Percentiles rank a stretch among this genome's conserved stretches.
These are phyloP conservation scores for Castanopsis chinensis DNA, from an alignment of 306 rosid genomes.

Conservation along the genomic window DNA sequence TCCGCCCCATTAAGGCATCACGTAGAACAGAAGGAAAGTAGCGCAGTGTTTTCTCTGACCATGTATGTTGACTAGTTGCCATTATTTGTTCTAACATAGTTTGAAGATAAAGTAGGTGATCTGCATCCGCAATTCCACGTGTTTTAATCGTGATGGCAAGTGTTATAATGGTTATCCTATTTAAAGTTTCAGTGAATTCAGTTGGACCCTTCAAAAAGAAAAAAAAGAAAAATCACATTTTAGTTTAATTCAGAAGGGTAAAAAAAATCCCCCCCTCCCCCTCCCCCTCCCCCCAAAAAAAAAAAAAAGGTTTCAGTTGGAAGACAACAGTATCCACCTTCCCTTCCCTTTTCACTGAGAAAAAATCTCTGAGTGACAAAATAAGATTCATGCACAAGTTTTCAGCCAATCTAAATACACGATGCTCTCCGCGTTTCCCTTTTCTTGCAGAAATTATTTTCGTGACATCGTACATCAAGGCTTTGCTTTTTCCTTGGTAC, in stretches of 20 bases:
- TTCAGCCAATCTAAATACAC: constrained; percentile 94
- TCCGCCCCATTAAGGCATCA: constrained; percentile 67
- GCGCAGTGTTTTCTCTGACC: constrained; percentile 90
- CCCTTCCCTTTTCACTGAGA: constrained; percentile 91
- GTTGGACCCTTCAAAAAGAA: constrained; percentile 79
- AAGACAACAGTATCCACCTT: constrained; percentile 59
- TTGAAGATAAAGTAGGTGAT: constrained; percentile 81
- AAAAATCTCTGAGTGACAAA: constrained; percentile 89
- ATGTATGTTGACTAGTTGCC: constrained; percentile 78
- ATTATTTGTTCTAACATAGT: constrained; percentile 88
- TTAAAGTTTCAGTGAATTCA: constrained; percentile 90
- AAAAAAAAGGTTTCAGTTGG: constrained; percentile 21
- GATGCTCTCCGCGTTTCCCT: constrained; percentile 91
- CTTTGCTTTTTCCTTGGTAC: constrained; percentile 92
- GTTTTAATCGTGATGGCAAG: constrained; percentile 94
- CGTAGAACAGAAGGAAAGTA: constrained; percentile 85
- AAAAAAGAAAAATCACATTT: constrained; percentile 8
- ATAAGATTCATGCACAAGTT: constrained; percentile 94
- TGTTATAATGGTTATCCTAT: constrained; percentile 75
- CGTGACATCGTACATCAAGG: constrained; percentile 96
- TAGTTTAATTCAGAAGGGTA: constrained; percentile 13
- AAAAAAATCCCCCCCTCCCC: neutral
- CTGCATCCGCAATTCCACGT: constrained; percentile 97
- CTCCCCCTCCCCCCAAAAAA: neutral
- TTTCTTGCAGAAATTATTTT: constrained; percentile 85